Percentiles rank a stretch among this genome's conserved stretches.
Conservation (phyloP, 192 early-diverging fungal species). For the Nowakowskiella sp. region DNA sequence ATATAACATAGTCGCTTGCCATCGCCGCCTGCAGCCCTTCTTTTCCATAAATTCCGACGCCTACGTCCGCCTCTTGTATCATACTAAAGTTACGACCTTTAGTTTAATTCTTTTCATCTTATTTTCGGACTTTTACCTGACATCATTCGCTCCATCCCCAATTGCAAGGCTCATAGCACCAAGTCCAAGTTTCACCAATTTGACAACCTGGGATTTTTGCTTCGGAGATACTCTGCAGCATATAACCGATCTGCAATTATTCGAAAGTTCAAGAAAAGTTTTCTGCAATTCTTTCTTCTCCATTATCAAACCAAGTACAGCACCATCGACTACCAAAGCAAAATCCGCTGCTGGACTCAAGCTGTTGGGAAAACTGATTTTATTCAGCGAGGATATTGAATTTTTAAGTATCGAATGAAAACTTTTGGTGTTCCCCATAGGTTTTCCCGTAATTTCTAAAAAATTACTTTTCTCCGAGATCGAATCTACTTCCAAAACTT, state of each 20-base stretch:
- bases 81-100: slow-evolving; percentile 14
- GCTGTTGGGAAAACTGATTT: no score
- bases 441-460: not conserved
- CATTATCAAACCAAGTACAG: slow-evolving; percentile 70
- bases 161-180: slow-evolving; percentile 72
- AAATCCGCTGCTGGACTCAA: slow-evolving; percentile 2
- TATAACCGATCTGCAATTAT: slow-evolving; percentile 44
- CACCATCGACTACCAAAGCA: slow-evolving; percentile 87
- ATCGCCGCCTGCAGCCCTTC: slow-evolving; percentile 55
- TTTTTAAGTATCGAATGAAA: slow-evolving; percentile 2
- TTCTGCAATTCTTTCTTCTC: slow-evolving; percentile 40
- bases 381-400: not conserved
- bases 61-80: slow-evolving; percentile 49
- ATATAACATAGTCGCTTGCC: slow-evolving; percentile 46
- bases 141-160: slow-evolving; percentile 60
- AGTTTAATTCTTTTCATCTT: not conserved
- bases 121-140: slow-evolving; percentile 12
- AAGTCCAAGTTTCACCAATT: slow-evolving; percentile 41
- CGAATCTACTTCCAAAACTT: slow-evolving; percentile 11
- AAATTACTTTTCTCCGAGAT: slow-evolving; percentile 1
- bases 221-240: slow-evolving; percentile 51
- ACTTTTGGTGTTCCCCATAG: slow-evolving; percentile 8
- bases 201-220: slow-evolving; percentile 51
- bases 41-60: slow-evolving; percentile 50
- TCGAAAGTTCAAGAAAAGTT: slow-evolving; percentile 27